Evolutionary conservation across 768 basidiomycete species (phyloP), one percentile per base, ranked within the genome.

Genomic region (Rhizopogon vulgaris): DNA sequence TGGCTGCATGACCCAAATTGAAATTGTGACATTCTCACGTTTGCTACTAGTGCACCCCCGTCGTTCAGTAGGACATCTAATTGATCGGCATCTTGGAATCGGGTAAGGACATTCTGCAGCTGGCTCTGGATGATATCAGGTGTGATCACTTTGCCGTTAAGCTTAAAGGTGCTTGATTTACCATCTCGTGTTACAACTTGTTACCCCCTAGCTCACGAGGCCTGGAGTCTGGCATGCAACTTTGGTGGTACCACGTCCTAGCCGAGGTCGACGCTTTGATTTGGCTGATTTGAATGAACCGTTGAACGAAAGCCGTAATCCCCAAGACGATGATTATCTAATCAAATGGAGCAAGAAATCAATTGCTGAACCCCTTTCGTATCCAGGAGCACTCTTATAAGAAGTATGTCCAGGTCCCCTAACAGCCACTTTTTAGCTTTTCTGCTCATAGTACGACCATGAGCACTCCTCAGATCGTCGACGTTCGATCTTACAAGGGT

Each of bases 401-500:
- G 36, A 32, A 15, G 9, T 14, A 34, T 32, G 12, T 46, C 30
- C 32, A 46, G 8, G 15, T 34, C 9, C 9, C 4, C 17, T 34
- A 18, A 45, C 42, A 6, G 42, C 14, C 22, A 22, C 18, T 22
- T 45, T 32, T 18, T 30, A 46, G 11, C 2, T 22, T 32, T 22
- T 46, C 17, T 9, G 14, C 30, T 15, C 43, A 24, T 18, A 22
- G 18, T 10, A 15, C 18, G 14, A 22, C 14, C 18, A 46, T 46
- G 45, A 52, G 15, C 38, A 25, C 28, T 18, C 52, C 70, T 41
- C 72, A 78, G 61, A 82, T 84, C 41, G 60, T 82, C 43, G 75
- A 82, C 53, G 66, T 83, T 41, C 81, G 74, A 52, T 58, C 63
- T 41, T 62, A 69, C 41, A 34, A 45, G 37, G 22, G 18, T 9